Conservation (phyloP, 192 early-diverging fungal genomes). For the Podila minutissima region DNA sequence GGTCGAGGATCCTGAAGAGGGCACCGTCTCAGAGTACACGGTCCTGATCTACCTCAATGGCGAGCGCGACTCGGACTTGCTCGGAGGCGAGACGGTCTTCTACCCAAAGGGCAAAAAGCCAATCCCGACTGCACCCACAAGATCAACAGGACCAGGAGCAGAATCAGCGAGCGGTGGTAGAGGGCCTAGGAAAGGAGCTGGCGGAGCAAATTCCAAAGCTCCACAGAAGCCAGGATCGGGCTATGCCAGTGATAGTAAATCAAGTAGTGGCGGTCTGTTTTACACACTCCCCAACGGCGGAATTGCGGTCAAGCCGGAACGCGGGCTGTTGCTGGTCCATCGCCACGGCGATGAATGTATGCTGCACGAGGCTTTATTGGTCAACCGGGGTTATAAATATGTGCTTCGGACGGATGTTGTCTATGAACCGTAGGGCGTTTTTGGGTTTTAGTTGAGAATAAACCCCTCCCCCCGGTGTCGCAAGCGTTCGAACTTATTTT, state of each 20-base stretch:
- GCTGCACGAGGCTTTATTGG: slow-evolving; percentile 64
- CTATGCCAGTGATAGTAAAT: slow-evolving; percentile 6
- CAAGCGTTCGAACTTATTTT: too few relatives aligned
- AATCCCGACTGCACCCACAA: neutral
- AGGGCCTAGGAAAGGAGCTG: neutral
- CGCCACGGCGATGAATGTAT: slow-evolving; percentile 71
- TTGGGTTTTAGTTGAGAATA: too few relatives aligned
- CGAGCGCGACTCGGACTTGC: slow-evolving; percentile 33
- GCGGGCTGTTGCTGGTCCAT: slow-evolving; percentile 65
- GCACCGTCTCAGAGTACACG: slow-evolving; percentile 63
- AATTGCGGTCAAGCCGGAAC: slow-evolving; percentile 62
- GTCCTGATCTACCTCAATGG: slow-evolving; percentile 69
- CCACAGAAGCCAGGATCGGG: neutral
- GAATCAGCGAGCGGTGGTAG: neutral
- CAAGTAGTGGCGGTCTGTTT: slow-evolving; percentile 57
- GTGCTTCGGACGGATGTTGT: slow-evolving; percentile 68
- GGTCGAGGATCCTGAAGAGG: slow-evolving; percentile 54
- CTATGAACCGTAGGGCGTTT: slow-evolving; percentile 27
- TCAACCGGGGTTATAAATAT: slow-evolving; percentile 65
- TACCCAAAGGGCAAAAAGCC: slow-evolving; percentile 39
- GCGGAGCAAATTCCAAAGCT: slow-evolving; percentile 1
- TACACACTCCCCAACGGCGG: slow-evolving; percentile 60
- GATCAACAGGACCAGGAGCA: neutral
- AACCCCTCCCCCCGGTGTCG: too few relatives aligned
- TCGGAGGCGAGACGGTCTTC: slow-evolving; percentile 37